phyloP scores from a whole-genome alignment of 2,329 filamentous ascomycete genomes.

The Colletotrichum siamense region DNA sequence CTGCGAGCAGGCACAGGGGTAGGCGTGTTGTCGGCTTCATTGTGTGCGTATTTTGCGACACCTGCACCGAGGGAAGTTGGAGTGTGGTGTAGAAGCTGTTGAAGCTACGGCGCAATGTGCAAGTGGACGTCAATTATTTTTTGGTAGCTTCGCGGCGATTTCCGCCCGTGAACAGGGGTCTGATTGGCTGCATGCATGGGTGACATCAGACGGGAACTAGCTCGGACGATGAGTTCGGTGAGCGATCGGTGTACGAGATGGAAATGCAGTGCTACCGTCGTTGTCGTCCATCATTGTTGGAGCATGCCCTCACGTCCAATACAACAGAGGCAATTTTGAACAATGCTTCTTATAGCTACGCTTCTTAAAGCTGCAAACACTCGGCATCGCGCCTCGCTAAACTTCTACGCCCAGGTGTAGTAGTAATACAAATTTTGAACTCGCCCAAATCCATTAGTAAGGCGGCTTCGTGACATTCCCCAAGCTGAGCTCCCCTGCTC shows the following conservation, averaged over 20 bases:
- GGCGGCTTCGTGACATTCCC: constrained; percentile 54
- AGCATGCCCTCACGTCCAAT: not conserved
- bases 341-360: not conserved
- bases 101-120: not conserved
- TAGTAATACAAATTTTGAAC: constrained; percentile 16
- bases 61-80: not conserved
- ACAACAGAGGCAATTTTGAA: not conserved
- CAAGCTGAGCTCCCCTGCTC: constrained; percentile 48
- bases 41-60: not conserved
- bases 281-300: not conserved
- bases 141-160: constrained; percentile 3
- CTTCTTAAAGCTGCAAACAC: constrained; percentile 4
- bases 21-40: constrained; percentile 49
- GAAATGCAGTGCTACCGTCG: not conserved
- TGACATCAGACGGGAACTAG: not conserved
- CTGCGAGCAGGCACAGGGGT: constrained; percentile 32
- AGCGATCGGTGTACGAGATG: not conserved
- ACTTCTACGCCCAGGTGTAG: constrained; percentile 13
- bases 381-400: constrained; percentile 20
- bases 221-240: not conserved
- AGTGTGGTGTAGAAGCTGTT: not conserved
- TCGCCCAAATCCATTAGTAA: constrained; percentile 39
- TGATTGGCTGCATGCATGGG: constrained; percentile 7
- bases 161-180: not conserved
- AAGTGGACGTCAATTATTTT: constrained; percentile 7